phyloP scores from a whole-genome alignment of 1,284 basidiomycete genomes.

The Ustilago xerochloae region DNA sequence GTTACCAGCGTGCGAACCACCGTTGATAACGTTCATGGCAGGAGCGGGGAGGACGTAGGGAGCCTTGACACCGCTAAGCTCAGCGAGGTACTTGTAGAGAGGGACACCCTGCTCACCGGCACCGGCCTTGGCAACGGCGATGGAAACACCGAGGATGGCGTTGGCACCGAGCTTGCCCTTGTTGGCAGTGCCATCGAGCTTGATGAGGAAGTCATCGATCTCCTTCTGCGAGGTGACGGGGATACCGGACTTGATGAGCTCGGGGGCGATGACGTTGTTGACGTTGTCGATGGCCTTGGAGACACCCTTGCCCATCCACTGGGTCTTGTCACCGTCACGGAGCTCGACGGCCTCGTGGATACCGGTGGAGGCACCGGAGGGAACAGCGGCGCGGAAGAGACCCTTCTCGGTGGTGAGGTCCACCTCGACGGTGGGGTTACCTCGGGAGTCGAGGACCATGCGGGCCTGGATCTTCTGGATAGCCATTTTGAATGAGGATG shows the following conservation, averaged over 20 bases:
- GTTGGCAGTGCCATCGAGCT: conserved; percentile 96
- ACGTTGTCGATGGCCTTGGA: conserved; percentile 93
- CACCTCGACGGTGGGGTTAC: conserved; percentile 68
- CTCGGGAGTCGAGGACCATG: conserved; percentile 66
- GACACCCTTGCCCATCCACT: conserved; percentile 92
- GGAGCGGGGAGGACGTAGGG: conserved; percentile 78
- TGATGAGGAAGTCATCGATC: conserved; percentile 98
- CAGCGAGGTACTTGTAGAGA: conserved; percentile 95
- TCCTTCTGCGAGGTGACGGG: conserved; percentile 93
- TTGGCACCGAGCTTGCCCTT: conserved; percentile 99
- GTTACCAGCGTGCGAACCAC: conserved; percentile 99
- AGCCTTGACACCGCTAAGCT: conserved; percentile 90
- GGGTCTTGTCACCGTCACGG: conserved; percentile 92
- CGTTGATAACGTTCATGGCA: conserved; percentile 99
- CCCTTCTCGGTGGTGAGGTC: conserved; percentile 72
- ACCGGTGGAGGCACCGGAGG: conserved; percentile 98
- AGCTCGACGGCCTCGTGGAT: conserved; percentile 98
- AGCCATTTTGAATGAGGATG: conserved; percentile 48
- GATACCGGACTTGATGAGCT: conserved; percentile 85
- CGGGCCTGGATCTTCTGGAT: conserved; percentile 61
- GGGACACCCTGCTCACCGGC: conserved; percentile 80
- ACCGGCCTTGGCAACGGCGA: conserved; percentile 92
- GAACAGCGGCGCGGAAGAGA: conserved; percentile 92
- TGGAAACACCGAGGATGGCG: conserved; percentile 98
- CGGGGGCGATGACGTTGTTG: conserved; percentile 90